Percentiles rank a stretch among this genome's conserved stretches.
Conservation (phyloP, 2,329 filamentous ascomycete species). For the Hypocrella siamensis region DNA sequence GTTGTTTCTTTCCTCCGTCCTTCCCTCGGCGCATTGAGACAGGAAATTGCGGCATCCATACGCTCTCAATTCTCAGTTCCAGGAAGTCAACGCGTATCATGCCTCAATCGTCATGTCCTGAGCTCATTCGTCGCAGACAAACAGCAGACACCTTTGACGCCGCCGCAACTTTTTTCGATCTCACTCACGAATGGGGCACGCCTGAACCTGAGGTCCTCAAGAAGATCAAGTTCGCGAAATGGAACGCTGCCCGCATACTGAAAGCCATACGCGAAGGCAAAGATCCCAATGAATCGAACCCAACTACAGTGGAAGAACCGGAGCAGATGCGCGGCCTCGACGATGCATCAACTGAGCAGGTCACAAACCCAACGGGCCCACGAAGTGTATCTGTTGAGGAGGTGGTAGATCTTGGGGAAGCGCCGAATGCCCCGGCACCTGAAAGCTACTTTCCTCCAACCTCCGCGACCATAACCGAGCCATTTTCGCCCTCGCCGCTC, state of each 20-base stretch:
- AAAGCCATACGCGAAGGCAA: slow-evolving; percentile 82
- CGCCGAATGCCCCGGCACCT: slow-evolving; percentile 9
- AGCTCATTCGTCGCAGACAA: slow-evolving; percentile 36
- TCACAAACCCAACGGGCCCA: slow-evolving; percentile 15
- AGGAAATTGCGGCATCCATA: too few species aligned
- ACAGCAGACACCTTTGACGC: slow-evolving; percentile 91
- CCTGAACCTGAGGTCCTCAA: slow-evolving; percentile 60
- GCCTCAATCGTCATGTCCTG: background rate
- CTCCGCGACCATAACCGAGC: slow-evolving; percentile 6
- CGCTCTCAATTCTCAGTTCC: too few species aligned
- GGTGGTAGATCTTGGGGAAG: slow-evolving; percentile 26
- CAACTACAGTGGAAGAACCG: slow-evolving; percentile 31
- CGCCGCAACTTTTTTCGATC: slow-evolving; percentile 79
- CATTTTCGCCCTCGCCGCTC: slow-evolving; percentile 19
- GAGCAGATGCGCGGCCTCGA: slow-evolving; percentile 39
- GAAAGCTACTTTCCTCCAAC: slow-evolving; percentile 19
- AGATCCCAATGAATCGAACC: slow-evolving; percentile 86
- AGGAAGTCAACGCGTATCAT: background rate
- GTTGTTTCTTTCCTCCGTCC: too few species aligned
- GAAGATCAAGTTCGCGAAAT: slow-evolving; percentile 95
- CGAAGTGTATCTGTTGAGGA: slow-evolving; percentile 36
- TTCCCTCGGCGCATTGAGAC: too few species aligned
- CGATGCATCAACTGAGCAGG: slow-evolving; percentile 47
- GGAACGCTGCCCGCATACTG: slow-evolving; percentile 78
- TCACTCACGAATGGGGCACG: slow-evolving; percentile 69